Base-by-base conservation (phyloP, 371 early-diverging fungal genomes). In the Circinella umbellata region DNA sequence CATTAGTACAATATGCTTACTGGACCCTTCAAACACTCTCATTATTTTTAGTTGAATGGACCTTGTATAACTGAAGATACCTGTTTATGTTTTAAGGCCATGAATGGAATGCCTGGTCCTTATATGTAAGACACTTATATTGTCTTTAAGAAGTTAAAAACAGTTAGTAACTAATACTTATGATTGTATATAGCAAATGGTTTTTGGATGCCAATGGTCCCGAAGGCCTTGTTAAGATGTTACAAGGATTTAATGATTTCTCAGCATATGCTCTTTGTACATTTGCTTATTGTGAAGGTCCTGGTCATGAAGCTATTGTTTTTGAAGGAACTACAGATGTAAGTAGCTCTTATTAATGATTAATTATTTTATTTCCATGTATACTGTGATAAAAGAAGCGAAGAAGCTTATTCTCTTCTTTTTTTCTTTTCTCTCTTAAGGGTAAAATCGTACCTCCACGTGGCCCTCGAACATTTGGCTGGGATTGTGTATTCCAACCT, bases 21-120 rank as follows among this genome's bases (percentile, higher is more conserved):
- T 27, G 27, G 27, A 27, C 27, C 27, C 27, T 27, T 27, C 27
- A 27, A 27, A 27, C 27, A 27, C 27, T 27, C 2, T 27, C 27
- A 63, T 42, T 18, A 17, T 69, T 42, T 42, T 7, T 80, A 91
- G 91, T 74, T 94, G 39, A 80, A 91, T 54, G 89, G 91, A 4
- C 94, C 96, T 46, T 96, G 96, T 49, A 90, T 98, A 61, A 94
- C 93, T 37, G 99, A 98, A 81, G 99, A 98, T 80, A 98, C 97
- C 11, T 88, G 90, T 46, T 89, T 98, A 42, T 94, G 96, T 73
- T 98, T 97, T 85, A 91, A 93, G 70, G 96, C 97, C 18, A 80
- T 98, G 80, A 91, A 95, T 49, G 95, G 95, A 4, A 88, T 97
- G 42, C 98, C 98, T 15, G 95, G 95, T 5, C 92, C 95, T 13